Base-by-base conservation (phyloP, 768 basidiomycete genomes). In the Rhodotorula paludigena region DNA sequence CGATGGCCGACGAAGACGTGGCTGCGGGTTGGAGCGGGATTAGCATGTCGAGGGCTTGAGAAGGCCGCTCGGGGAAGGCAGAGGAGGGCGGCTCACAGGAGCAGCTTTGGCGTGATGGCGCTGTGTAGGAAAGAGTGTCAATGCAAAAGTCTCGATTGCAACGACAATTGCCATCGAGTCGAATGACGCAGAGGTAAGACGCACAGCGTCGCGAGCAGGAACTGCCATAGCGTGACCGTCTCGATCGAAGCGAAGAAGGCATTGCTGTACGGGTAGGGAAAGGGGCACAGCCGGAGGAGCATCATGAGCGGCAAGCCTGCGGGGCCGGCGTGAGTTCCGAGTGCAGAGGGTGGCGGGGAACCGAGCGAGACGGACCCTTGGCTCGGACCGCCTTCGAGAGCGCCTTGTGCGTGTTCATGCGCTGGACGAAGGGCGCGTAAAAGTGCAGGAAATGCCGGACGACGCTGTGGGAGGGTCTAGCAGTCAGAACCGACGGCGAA, bases 241-340 rank as follows among this genome's bases (percentile, higher is more conserved):
- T 85, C 82, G 61, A 92, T 89, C 39, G 87, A 87, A 84, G 77
- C 77, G 60, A 78, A 78, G 28, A 92, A 80, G 1, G 86, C 80
- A 66, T 90, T 91, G n/a, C 86, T 85, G 74, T 90, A 92, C 0
- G 88, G 87, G 88, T 89, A 91, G 5, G 90, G 89, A 77, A 92
- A 84, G 8, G 90, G 86, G 7, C 88, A 90, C 30, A 89, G 77
- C 21, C 69, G 85, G 67, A 92, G 87, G 54, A 92, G 82, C 71
- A 90, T 83, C 47, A 92, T 88, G 32, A 91, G 80, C n/a, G 86
- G 86, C 25, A 91, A 80, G 25, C 90, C 65, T 66, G 56, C 35
- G 48, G 28, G 48, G n/a, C n/a, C 4, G 36, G 2, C 21, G 14
- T 51, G 36, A 32, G 61, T 18, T 35, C 36, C 30, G 25, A 39